phyloP scores from a whole-genome alignment of 345 rosid genomes.

The Salix exigua region DNA sequence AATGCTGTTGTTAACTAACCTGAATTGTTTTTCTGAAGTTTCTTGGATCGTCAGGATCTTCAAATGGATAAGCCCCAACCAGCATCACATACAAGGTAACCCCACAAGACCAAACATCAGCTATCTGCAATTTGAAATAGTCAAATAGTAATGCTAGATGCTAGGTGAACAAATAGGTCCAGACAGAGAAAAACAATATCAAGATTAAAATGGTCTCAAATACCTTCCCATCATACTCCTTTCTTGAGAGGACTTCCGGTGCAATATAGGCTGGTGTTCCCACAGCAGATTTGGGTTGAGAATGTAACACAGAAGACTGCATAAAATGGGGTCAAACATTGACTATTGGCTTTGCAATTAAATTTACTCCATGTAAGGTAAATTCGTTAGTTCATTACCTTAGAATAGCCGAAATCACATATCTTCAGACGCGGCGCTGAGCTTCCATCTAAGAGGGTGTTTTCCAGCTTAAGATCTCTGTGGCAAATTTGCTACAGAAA shows the following conservation, averaged over 20 bases:
- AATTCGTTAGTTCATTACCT: slow-evolving; percentile 6
- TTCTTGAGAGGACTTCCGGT: slow-evolving; percentile 24
- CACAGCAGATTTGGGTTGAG: slow-evolving; percentile 26
- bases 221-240: slow-evolving; percentile 28
- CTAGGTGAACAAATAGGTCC: neutral
- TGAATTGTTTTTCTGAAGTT: slow-evolving; percentile 28
- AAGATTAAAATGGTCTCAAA: neutral
- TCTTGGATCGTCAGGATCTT: slow-evolving; percentile 28
- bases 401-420: slow-evolving; percentile 28
- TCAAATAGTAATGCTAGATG: neutral
- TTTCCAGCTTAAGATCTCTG: slow-evolving; percentile 27
- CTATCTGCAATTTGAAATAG: slow-evolving; percentile 8
- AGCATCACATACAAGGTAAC: slow-evolving; percentile 30
- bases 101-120: slow-evolving; percentile 33
- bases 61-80: slow-evolving; percentile 27
- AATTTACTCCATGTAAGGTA: neutral
- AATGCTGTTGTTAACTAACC: neutral
- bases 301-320: slow-evolving; percentile 25
- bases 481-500: slow-evolving; percentile 24
- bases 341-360: neutral
- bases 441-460: slow-evolving; percentile 21
- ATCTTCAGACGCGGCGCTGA: slow-evolving; percentile 20
- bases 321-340: neutral
- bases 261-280: slow-evolving; percentile 29
- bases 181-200: neutral